These are phyloP conservation scores for Pilatotrama ljubarskyi DNA, from an alignment of 768 basidiomycete genomes.

Conservation along the genomic window DNA sequence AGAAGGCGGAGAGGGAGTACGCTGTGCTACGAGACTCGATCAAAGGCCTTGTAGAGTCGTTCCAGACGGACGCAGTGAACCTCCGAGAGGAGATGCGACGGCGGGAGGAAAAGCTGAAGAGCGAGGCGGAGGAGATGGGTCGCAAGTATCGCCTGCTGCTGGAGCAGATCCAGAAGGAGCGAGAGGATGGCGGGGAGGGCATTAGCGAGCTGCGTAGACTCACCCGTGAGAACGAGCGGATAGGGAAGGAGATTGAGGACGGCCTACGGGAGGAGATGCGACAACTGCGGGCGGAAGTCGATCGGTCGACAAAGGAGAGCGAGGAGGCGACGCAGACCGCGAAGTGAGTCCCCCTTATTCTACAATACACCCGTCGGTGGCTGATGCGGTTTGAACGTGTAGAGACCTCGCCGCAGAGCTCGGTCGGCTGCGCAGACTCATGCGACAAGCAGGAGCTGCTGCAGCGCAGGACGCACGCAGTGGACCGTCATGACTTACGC, in stretches of 20 bases:
- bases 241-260: conserved; percentile 59
- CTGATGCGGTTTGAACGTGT: conserved; percentile 1
- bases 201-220: conserved; percentile 51
- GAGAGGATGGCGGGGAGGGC: conserved; percentile 46
- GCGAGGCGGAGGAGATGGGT: conserved; percentile 66
- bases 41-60: conserved; percentile 69
- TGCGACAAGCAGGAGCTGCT: conserved; percentile 52
- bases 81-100: conserved; percentile 74
- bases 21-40: conserved; percentile 74
- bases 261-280: conserved; percentile 59
- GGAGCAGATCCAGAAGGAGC: conserved; percentile 59
- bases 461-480: conserved; percentile 14
- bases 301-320: conserved; percentile 53
- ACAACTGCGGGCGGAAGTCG: conserved; percentile 52
- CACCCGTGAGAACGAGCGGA: conserved; percentile 48
- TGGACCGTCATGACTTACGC: conserved; percentile 14
- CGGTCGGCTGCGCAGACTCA: conserved; percentile 67
- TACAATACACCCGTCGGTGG: background rate
- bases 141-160: conserved; percentile 68
- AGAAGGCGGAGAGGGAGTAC: conserved; percentile 84
- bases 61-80: conserved; percentile 71
- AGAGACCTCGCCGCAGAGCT: conserved; percentile 66
- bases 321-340: conserved; percentile 62
- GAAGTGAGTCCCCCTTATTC: conserved; percentile 44
- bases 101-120: conserved; percentile 67